These are phyloP conservation scores for Fusarium sp. DNA, from an alignment of 2,329 filamentous ascomycete genomes.

Conservation along the genomic window DNA sequence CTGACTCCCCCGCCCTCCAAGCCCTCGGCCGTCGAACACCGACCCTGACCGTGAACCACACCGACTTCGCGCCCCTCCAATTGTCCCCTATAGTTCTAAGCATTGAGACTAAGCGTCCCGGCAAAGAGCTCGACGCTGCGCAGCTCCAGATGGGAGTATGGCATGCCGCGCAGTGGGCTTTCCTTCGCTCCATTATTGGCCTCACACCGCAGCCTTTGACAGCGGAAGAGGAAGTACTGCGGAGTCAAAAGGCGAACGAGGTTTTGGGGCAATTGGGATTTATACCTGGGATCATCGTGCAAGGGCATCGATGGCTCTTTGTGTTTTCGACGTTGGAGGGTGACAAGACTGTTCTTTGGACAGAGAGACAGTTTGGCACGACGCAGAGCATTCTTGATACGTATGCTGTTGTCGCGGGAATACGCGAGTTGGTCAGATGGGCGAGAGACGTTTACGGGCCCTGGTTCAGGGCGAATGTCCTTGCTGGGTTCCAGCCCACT, in stretches of 20 bases:
- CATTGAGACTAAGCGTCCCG: conserved; percentile 28
- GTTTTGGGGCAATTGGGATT: conserved; percentile 11
- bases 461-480: conserved; percentile 17
- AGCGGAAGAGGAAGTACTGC: background rate
- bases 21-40: conserved; percentile 11
- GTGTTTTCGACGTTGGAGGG: conserved; percentile 31
- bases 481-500: background rate
- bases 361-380: conserved; percentile 27
- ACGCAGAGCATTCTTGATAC: conserved; percentile 22
- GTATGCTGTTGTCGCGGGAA: conserved; percentile 27
- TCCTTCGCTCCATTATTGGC: background rate
- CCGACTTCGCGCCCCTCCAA: conserved; percentile 18
- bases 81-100: conserved; percentile 16
- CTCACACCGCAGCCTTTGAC: background rate
- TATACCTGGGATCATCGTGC: conserved; percentile 33
- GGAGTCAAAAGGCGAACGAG: background rate
- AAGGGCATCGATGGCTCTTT: conserved; percentile 32
- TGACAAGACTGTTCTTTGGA: conserved; percentile 23
- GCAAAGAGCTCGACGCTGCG: conserved; percentile 10
- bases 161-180: conserved; percentile 27
- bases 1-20: background rate
- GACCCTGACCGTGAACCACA: conserved; percentile 23
- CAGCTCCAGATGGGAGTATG: conserved; percentile 28
- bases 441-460: conserved; percentile 22
- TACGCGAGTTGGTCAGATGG: conserved; percentile 22